A percentile compares a stretch with the other conserved stretches of the same genome.
Evolutionary conservation across 345 rosid species (phyloP).

Genomic region (Acer saccharum): DNA sequence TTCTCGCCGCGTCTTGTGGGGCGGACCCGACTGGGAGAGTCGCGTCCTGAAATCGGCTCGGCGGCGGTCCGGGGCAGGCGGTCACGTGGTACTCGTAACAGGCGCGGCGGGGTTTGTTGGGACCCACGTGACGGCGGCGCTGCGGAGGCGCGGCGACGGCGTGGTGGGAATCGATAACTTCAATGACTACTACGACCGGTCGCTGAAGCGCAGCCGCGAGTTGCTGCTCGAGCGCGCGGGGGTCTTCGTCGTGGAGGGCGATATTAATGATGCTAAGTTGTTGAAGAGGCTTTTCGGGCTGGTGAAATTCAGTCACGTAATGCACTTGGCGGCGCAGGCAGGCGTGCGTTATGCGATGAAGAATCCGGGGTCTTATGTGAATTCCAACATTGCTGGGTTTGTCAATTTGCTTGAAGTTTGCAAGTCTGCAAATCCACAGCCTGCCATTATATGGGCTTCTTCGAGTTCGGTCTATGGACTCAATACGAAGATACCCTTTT

Average conservation of each 20-base stretch:
- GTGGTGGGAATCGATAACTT: conserved; percentile 57
- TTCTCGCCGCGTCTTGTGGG: conserved; percentile 38
- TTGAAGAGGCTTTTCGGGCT: conserved; percentile 45
- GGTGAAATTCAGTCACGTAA: conserved; percentile 55
- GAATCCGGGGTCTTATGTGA: conserved; percentile 49
- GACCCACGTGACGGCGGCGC: conserved; percentile 48
- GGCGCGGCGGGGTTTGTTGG: conserved; percentile 70
- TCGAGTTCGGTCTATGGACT: conserved; percentile 61
- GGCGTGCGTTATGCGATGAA: conserved; percentile 59
- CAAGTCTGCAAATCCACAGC: conserved; percentile 49
- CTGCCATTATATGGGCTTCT: conserved; percentile 59
- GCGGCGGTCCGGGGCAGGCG: conserved; percentile 33
- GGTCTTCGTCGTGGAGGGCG: conserved; percentile 49
- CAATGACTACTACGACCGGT: conserved; percentile 52
- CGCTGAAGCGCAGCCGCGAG: conserved; percentile 45
- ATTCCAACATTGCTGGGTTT: conserved; percentile 54
- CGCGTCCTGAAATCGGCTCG: conserved; percentile 40
- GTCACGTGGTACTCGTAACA: conserved; percentile 47
- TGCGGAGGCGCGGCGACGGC: conserved; percentile 54
- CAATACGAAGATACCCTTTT: conserved; percentile 52
- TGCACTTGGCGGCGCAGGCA: conserved; percentile 60
- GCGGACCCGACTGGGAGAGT: conserved; percentile 43
- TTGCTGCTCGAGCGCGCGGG: conserved; percentile 41
- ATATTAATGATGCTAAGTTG: conserved; percentile 40
- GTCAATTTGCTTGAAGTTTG: conserved; percentile 51